phyloP scores from a whole-genome alignment of 139 green algal genomes.

The Tetradesmus obliquus region DNA sequence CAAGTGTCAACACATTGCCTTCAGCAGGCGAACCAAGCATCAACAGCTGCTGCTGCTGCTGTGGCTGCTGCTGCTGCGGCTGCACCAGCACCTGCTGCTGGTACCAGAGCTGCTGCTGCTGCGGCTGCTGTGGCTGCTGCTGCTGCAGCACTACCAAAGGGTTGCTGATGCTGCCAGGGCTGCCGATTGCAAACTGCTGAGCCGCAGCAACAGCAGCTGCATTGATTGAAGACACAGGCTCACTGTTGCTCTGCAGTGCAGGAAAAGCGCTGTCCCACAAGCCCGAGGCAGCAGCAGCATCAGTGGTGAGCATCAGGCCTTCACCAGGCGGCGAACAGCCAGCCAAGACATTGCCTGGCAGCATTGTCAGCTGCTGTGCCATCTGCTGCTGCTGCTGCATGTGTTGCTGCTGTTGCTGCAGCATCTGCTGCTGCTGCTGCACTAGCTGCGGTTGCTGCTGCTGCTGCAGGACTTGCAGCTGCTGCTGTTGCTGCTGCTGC shows the following conservation, averaged over 20 bases:
- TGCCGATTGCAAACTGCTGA: background rate
- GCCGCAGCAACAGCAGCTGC: background rate
- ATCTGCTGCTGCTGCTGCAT: background rate
- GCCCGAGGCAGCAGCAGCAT: background rate
- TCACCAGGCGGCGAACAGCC: background rate
- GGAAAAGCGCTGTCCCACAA: background rate
- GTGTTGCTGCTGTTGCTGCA: background rate
- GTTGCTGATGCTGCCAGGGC: background rate
- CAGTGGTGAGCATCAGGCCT: background rate
- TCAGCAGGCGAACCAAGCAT: background rate
- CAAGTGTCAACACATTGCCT: background rate
- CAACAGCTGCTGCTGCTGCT: background rate
- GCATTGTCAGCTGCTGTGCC: background rate
- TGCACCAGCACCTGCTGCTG: background rate
- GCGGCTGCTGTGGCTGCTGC: background rate
- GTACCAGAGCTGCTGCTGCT: background rate
- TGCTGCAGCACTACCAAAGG: background rate
- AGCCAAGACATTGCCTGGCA: background rate
- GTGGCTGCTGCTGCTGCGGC: background rate
- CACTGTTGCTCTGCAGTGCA: background rate
- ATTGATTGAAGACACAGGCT: background rate
- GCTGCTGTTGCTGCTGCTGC: background rate
- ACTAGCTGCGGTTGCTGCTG: background rate
- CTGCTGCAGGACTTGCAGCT: background rate
- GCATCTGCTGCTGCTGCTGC: background rate